A percentile compares a stretch with the other conserved stretches of the same genome.
These are phyloP conservation scores for Ceratobasidium sp. DNA, from an alignment of 1,284 basidiomycete genomes.

Conservation along the genomic window DNA sequence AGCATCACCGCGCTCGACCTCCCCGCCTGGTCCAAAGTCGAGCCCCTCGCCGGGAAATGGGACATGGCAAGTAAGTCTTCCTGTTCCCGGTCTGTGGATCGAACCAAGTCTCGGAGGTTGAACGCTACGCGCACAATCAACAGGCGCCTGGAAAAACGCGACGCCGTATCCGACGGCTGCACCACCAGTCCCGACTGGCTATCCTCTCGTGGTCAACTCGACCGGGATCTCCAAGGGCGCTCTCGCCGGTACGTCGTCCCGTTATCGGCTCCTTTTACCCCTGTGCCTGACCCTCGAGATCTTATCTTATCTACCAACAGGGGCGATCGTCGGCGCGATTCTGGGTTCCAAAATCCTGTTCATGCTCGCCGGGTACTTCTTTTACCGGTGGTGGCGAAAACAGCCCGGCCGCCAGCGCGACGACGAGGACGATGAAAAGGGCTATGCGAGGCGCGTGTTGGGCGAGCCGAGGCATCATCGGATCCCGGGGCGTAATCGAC, in stretches of 20 bases:
- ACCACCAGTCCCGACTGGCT: constrained; percentile 27
- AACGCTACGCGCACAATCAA: not conserved
- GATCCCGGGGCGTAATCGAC: not conserved
- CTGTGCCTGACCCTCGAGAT: constrained; percentile 10
- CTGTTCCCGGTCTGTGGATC: no score
- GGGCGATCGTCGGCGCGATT: constrained; percentile 38
- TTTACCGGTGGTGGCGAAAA: constrained; percentile 29
- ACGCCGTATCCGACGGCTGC: constrained; percentile 24
- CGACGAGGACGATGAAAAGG: constrained; percentile 36
- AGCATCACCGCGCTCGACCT: constrained; percentile 31
- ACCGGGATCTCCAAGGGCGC: constrained; percentile 44
- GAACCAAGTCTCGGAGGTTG: not conserved
- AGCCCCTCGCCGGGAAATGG: constrained; percentile 40
- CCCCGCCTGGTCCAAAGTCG: constrained; percentile 27
- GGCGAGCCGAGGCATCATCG: constrained; percentile 30
- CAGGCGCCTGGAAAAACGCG: constrained; percentile 41
- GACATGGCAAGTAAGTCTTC: constrained; percentile 18
- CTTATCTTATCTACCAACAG: constrained; percentile 37
- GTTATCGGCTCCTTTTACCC: not conserved
- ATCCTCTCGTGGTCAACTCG: constrained; percentile 23
- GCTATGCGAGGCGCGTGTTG: constrained; percentile 19
- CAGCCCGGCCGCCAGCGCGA: constrained; percentile 24
- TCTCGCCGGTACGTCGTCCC: constrained; percentile 33
- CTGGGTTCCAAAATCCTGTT: constrained; percentile 42
- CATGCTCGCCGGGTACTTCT: constrained; percentile 26